Percentiles rank a stretch among this genome's conserved stretches.
phyloP scores from a whole-genome alignment of 306 rosid species.

The Cucurbita moschata region DNA sequence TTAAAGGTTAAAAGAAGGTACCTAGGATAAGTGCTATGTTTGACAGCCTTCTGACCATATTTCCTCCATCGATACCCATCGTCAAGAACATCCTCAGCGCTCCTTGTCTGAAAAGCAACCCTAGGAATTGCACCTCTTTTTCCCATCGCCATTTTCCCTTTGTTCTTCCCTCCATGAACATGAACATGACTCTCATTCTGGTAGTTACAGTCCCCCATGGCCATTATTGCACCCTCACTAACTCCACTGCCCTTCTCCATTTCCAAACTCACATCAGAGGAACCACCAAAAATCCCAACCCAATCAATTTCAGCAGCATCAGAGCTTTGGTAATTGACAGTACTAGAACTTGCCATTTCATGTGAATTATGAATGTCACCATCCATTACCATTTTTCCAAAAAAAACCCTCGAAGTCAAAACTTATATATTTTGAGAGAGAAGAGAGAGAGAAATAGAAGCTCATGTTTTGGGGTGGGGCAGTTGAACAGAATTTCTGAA shows the following conservation, averaged over 20 bases:
- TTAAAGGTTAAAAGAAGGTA: neutral
- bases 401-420: neutral
- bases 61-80: slow-evolving; percentile 7
- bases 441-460: neutral
- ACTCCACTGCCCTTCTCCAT: neutral
- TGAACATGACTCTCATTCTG: neutral
- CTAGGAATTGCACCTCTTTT: neutral
- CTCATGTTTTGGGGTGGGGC: neutral
- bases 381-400: neutral
- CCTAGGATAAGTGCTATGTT: neutral
- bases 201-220: neutral
- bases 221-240: neutral
- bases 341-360: neutral
- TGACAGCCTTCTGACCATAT: slow-evolving; percentile 5
- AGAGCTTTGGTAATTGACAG: neutral
- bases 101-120: slow-evolving; percentile 1
- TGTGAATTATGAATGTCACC: neutral
- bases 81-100: slow-evolving; percentile 7
- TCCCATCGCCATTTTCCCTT: neutral
- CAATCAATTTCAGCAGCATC: neutral
- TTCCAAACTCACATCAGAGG: neutral
- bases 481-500: slow-evolving; percentile 1
- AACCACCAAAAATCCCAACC: neutral
- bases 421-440: neutral
- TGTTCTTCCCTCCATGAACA: neutral